phyloP scores from a whole-genome alignment of 768 basidiomycete species.

The Sarcodon sp. region DNA sequence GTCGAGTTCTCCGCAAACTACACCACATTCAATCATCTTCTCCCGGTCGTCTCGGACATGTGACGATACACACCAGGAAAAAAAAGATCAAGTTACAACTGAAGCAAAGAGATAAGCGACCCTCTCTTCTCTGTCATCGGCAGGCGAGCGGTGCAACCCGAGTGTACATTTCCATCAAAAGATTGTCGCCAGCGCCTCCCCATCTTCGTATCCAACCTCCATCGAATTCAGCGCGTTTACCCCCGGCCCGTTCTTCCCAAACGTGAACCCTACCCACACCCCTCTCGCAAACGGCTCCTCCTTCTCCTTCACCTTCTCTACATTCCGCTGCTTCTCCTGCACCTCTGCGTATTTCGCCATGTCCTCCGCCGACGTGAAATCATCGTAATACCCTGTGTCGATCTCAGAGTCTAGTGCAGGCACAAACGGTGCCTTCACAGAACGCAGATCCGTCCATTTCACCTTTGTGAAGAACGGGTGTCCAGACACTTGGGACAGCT shows the following conservation, averaged over 20 bases:
- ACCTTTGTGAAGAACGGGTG: slow-evolving; percentile 77
- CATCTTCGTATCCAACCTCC: slow-evolving; percentile 16
- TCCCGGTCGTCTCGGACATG: too few relatives aligned
- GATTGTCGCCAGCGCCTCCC: background rate
- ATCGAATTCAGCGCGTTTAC: slow-evolving; percentile 22
- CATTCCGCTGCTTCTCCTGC: slow-evolving; percentile 90
- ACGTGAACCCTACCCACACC: slow-evolving; percentile 88
- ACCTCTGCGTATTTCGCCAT: slow-evolving; percentile 99
- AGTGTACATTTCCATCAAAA: background rate
- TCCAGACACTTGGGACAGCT: slow-evolving; percentile 53
- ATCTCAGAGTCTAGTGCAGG: slow-evolving; percentile 90
- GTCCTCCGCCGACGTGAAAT: slow-evolving; percentile 78
- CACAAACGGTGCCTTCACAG: slow-evolving; percentile 76
- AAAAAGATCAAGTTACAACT: too few relatives aligned
- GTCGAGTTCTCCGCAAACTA: too few relatives aligned
- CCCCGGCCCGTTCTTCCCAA: slow-evolving; percentile 73
- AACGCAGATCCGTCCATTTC: slow-evolving; percentile 72
- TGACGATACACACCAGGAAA: too few relatives aligned
- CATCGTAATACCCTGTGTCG: slow-evolving; percentile 93
- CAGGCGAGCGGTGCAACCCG: too few relatives aligned
- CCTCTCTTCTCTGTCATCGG: too few relatives aligned
- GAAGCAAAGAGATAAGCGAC: too few relatives aligned
- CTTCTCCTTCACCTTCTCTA: slow-evolving; percentile 84
- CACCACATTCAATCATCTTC: too few relatives aligned
- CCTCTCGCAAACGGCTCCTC: slow-evolving; percentile 61